Percentiles rank a stretch among this genome's conserved stretches.
Conservation (phyloP, 495 filamentous ascomycete species). For the Penicillium alfredii region DNA sequence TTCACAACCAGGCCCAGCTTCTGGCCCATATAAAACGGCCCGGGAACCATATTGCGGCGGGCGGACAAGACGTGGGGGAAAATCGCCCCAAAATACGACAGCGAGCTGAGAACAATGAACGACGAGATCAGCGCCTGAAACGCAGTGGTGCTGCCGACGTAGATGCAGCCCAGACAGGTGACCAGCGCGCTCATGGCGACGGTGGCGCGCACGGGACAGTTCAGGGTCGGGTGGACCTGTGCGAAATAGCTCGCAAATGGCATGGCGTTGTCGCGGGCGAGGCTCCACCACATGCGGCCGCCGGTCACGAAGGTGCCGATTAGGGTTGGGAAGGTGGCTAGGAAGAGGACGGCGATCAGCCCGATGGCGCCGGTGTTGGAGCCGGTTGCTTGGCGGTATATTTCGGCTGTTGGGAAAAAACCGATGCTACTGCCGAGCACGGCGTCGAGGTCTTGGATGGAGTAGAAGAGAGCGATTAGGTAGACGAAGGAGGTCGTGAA, state of each 20-base stretch:
- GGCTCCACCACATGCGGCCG: conserved; percentile 69
- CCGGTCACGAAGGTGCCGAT: conserved; percentile 63
- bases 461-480: conserved; percentile 48
- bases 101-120: conserved; percentile 68
- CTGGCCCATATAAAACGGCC: conserved; percentile 62
- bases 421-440: conserved; percentile 48
- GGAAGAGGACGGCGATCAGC: conserved; percentile 48
- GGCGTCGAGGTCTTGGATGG: conserved; percentile 55
- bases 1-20: conserved; percentile 53
- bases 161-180: conserved; percentile 63
- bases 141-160: conserved; percentile 60
- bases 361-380: conserved; percentile 51
- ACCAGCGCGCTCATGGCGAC: conserved; percentile 50
- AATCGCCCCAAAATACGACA: conserved; percentile 68
- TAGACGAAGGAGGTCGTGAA: conserved; percentile 45
- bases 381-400: conserved; percentile 69
- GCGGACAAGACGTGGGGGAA: conserved; percentile 59
- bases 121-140: conserved; percentile 67
- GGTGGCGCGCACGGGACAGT: conserved; percentile 58
- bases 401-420: conserved; percentile 63
- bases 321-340: conserved; percentile 51
- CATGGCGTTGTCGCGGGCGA: conserved; percentile 60
- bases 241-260: conserved; percentile 33
- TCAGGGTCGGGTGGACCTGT: conserved; percentile 34
- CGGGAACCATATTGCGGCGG: conserved; percentile 56